Base-by-base conservation (phyloP, 257 asterid species). In the Rehmannia glutinosa region DNA sequence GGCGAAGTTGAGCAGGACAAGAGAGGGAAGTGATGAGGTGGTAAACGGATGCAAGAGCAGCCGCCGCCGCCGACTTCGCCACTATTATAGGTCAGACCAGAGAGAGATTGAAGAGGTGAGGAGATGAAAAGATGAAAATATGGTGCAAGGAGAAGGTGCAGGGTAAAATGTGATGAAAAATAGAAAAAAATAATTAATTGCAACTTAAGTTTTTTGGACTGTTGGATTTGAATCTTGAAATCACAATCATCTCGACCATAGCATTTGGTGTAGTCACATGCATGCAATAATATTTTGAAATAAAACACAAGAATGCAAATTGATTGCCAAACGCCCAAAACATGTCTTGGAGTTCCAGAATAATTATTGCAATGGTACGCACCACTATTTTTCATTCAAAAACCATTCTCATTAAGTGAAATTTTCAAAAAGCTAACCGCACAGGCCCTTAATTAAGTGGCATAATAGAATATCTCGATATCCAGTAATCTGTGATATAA, bases 21-120 rank as follows among this genome's bases (percentile, higher is more conserved):
- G 21, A 23, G 52, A 15, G 39, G 15, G 30, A 46, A 19, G 32
- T 46, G 30, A 41, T 5, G 23, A 5, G 30, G 52, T n/a, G 3
- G 25, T 30, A 16, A 8, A 11, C 25, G 15, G 25, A 38, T 16
- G 51, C 28, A 24, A 49, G 69, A 61, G 11, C 16, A 17, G 41
- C 45, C 9, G 21, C 68, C 10, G 33, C 65, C 17, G 23, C 42
- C 57, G 1, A 11, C 35, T 10, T 68, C 16, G 8, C 59, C 41
- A 15, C 8, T 11, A 35, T 35, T 36, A 20, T 43, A 55, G 59
- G 59, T 50, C 47, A 42, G 57, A 35, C 8, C 41, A 3, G 24
- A 50, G 38, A 36, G 19, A 24, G 30, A 28, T 36, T 16, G 43
- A 15, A 53, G 55, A 66, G 64, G 63, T 66, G 53, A 66, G 27